phyloP scores from a whole-genome alignment of 1,284 basidiomycete species.

The Chiua sp. region DNA sequence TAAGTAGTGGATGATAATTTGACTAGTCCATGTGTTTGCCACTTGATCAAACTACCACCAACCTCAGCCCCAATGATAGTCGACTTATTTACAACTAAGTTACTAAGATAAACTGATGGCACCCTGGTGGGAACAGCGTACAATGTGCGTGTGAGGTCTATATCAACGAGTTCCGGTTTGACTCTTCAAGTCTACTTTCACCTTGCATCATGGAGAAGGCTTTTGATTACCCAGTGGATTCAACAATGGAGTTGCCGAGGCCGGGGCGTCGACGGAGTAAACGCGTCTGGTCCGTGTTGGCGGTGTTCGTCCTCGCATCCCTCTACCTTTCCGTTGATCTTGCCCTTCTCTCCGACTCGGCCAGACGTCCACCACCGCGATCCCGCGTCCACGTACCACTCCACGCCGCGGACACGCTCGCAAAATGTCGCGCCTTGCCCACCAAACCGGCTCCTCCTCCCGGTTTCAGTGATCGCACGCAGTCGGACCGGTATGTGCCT shows the following conservation, averaged over 20 bases:
- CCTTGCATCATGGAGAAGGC: conserved; percentile 16
- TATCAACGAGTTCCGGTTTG: background rate
- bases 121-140: no score
- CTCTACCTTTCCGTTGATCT: conserved; percentile 22
- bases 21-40: no score
- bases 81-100: no score
- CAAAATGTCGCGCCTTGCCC: conserved; percentile 31
- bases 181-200: background rate
- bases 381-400: conserved; percentile 22
- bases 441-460: conserved; percentile 53
- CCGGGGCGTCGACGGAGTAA: conserved; percentile 3
- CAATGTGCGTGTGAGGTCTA: no score
- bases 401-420: conserved; percentile 21
- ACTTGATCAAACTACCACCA: no score
- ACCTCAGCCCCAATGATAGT: no score
- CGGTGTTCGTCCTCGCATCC: conserved; percentile 14
- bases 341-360: conserved; percentile 6
- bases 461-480: conserved; percentile 55
- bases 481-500: conserved; percentile 70
- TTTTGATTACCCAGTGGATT: background rate
- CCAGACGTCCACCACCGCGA: background rate
- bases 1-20: no score
- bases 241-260: background rate
- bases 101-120: no score
- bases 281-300: conserved; percentile 21